Evolutionary conservation across 2,329 filamentous ascomycete species (phyloP).

Genomic region (Mycosphaerella sp.): DNA sequence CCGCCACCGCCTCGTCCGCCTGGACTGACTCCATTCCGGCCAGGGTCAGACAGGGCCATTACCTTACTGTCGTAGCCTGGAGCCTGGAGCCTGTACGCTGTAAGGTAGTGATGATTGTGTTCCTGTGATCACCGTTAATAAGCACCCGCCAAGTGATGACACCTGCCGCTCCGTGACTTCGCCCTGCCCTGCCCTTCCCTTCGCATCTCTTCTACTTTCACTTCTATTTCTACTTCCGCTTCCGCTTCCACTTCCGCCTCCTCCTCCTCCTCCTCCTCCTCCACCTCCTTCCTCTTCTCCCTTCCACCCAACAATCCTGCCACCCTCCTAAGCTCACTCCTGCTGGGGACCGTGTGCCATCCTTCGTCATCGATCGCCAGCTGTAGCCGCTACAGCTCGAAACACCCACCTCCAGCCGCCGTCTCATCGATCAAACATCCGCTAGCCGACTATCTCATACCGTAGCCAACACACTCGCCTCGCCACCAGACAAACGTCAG

Average conservation of each 20-base stretch:
- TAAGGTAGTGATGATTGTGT: background rate
- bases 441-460: background rate
- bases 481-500: background rate
- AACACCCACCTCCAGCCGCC: background rate
- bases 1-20: background rate
- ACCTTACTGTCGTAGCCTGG: no score
- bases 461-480: background rate
- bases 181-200: no score
- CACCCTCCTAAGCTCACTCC: background rate
- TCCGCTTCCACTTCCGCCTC: background rate
- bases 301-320: background rate
- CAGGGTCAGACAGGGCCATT: background rate
- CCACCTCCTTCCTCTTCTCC: background rate
- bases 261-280: background rate
- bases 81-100: no score
- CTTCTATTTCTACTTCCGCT: background rate
- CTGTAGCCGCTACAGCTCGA: no score
- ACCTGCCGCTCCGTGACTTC: background rate
- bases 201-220: background rate
- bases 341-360: no score
- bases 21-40: no score
- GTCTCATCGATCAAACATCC: background rate
- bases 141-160: background rate
- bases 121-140: constrained; percentile 3
- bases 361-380: no score